These are phyloP conservation scores for Tylopilus balloui DNA, from an alignment of 768 basidiomycete genomes.

Conservation along the genomic window DNA sequence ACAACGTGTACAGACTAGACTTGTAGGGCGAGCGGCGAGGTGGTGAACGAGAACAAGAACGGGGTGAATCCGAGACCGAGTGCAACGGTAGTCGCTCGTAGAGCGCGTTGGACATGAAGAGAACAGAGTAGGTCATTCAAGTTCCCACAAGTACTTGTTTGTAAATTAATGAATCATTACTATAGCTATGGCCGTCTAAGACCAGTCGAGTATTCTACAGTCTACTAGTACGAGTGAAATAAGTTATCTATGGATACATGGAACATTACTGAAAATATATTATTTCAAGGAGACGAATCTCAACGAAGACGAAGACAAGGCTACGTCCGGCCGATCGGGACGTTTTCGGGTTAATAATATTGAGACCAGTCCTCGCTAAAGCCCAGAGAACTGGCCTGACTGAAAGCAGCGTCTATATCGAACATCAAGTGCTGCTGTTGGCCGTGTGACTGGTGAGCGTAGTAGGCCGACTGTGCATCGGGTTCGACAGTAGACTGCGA, in stretches of 20 bases:
- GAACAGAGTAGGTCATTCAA: not conserved
- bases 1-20: constrained; percentile 21
- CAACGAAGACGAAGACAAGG: not conserved
- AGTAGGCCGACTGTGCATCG: not conserved
- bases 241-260: constrained; percentile 2
- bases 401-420: not conserved
- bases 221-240: not conserved
- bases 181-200: no score
- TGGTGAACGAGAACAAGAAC: constrained; percentile 24
- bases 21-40: constrained; percentile 24
- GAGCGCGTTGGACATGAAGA: constrained; percentile 37
- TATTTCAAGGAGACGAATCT: not conserved
- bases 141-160: not conserved
- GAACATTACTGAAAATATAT: constrained; percentile 9
- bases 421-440: not conserved
- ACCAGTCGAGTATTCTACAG: not conserved
- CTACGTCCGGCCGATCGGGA: not conserved
- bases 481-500: not conserved
- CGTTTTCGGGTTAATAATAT: not conserved
- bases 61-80: constrained; percentile 32
- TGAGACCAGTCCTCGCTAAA: not conserved
- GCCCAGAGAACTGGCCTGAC: not conserved
- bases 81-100: constrained; percentile 53
- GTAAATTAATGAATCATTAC: not conserved
- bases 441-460: not conserved